Conservation (phyloP, 306 rosid species). For the Prosopis cineraria region DNA sequence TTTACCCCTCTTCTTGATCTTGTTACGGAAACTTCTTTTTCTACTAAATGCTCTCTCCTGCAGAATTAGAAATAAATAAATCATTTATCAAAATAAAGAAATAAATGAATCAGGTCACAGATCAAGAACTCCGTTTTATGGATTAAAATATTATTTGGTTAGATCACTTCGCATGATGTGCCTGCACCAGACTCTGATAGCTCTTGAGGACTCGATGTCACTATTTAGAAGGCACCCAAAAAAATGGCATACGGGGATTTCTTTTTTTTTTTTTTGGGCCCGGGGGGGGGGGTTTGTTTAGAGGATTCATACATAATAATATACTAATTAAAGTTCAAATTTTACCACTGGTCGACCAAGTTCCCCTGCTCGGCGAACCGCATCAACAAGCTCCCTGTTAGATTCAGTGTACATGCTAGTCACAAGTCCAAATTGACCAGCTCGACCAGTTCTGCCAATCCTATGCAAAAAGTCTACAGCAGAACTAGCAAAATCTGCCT, state of each 20-base stretch:
- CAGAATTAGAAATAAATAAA: conserved; percentile 35
- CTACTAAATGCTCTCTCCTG: conserved; percentile 97
- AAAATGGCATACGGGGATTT: no score
- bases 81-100: no score
- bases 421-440: conserved; percentile 87
- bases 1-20: conserved; percentile 74
- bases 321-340: no score
- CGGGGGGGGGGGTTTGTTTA: no score
- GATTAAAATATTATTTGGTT: background rate
- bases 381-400: conserved; percentile 77
- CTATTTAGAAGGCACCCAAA: background rate
- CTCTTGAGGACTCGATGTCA: background rate
- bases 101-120: conserved; percentile 24
- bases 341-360: conserved; percentile 80
- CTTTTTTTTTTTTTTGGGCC: no score
- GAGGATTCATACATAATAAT: no score
- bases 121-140: background rate
- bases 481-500: conserved; percentile 94
- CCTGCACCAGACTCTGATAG: no score
- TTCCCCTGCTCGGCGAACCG: conserved; percentile 78
- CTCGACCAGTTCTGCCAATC: conserved; percentile 93
- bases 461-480: conserved; percentile 95
- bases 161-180: background rate
- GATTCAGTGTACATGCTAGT: conserved; percentile 81
- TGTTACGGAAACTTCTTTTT: conserved; percentile 93